Percentiles rank a stretch among this genome's conserved stretches.
Conservation (phyloP, 2,329 filamentous ascomycete genomes). For the Aureobasidium musti region DNA sequence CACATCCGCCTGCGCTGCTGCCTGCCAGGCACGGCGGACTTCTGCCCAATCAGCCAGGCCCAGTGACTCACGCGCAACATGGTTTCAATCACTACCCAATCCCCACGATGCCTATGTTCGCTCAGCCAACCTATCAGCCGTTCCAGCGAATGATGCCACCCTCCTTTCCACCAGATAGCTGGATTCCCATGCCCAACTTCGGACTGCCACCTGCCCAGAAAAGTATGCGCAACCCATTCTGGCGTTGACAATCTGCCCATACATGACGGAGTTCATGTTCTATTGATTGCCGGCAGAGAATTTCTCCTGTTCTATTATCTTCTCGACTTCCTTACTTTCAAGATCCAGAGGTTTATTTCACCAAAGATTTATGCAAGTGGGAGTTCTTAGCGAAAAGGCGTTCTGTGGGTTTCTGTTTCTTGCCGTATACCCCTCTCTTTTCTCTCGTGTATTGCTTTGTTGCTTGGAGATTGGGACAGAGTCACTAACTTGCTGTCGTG, state of each 20-base stretch:
- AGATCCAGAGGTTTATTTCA: conserved; percentile 14
- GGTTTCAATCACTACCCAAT: background rate
- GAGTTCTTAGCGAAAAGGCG: background rate
- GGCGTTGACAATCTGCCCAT: background rate
- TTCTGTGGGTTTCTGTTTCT: background rate
- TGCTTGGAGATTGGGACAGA: conserved; percentile 10
- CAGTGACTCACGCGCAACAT: background rate
- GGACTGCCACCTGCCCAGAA: conserved; percentile 9
- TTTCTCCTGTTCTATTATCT: background rate
- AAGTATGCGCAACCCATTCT: background rate
- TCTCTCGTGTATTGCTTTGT: background rate
- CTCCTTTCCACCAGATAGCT: background rate
- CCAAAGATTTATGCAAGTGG: conserved; percentile 20
- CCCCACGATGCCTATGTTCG: background rate
- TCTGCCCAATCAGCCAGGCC: background rate
- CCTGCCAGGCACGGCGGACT: background rate
- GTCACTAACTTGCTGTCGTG: background rate
- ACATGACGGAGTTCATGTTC: background rate
- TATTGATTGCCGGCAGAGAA: background rate
- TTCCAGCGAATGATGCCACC: background rate
- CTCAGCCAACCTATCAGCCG: background rate
- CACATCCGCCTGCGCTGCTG: background rate
- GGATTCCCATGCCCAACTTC: conserved; percentile 7
- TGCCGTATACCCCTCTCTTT: background rate
- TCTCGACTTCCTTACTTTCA: conserved; percentile 6